phyloP scores from a whole-genome alignment of 805 yeast genomes.

The Pichia eremophila region DNA sequence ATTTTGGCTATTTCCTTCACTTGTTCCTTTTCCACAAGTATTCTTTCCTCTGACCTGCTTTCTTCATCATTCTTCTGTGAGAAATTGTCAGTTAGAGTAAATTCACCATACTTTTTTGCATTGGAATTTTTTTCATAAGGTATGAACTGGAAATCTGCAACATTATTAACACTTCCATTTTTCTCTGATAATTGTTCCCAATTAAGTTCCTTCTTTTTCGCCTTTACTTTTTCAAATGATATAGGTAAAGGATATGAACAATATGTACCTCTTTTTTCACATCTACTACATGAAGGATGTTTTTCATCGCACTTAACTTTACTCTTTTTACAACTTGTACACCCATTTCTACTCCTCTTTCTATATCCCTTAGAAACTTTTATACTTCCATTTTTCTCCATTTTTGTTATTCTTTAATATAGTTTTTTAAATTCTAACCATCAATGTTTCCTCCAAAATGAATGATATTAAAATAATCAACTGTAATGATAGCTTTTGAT shows the following conservation, averaged over 20 bases:
- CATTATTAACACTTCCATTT: neutral
- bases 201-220: neutral
- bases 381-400: slow-evolving; percentile 4
- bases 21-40: too few relatives aligned
- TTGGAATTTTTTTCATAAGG: neutral
- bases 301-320: slow-evolving; percentile 18
- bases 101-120: neutral
- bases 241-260: slow-evolving; percentile 2
- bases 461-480: too few relatives aligned
- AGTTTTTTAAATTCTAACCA: neutral
- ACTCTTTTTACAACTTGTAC: slow-evolving; percentile 14
- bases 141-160: neutral
- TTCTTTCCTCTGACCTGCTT: too few relatives aligned
- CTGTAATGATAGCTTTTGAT: too few relatives aligned
- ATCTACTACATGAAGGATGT: slow-evolving; percentile 14
- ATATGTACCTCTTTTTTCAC: slow-evolving; percentile 4
- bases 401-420: neutral
- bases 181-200: neutral
- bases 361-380: neutral
- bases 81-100: too few relatives aligned
- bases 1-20: too few relatives aligned
- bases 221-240: neutral
- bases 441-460: neutral
- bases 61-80: too few relatives aligned
- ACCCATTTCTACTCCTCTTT: slow-evolving; percentile 6